Evolutionary conservation across 805 yeast species (phyloP).

Genomic region (Candida sanyiensis): DNA sequence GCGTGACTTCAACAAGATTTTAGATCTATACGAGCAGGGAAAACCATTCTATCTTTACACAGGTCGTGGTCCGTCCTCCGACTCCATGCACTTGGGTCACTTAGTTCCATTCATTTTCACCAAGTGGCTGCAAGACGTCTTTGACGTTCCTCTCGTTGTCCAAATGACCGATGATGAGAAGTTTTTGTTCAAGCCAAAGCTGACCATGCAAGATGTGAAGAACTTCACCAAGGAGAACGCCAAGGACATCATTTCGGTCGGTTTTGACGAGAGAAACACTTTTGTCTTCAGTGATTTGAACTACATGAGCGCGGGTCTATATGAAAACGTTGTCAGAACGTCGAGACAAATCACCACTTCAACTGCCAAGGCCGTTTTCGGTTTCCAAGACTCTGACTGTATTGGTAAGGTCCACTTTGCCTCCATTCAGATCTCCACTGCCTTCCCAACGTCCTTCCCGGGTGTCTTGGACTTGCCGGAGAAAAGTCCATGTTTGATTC

Average conservation of each 20-base stretch:
- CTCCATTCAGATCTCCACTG: slow-evolving; percentile 91
- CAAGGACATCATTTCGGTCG: slow-evolving; percentile 88
- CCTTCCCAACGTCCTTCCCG: slow-evolving; percentile 95
- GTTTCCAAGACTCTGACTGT: slow-evolving; percentile 90
- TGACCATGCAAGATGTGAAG: slow-evolving; percentile 86
- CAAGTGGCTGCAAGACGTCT: slow-evolving; percentile 96
- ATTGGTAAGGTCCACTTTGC: slow-evolving; percentile 95
- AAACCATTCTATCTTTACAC: slow-evolving; percentile 94
- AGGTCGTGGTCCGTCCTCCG: slow-evolving; percentile 95
- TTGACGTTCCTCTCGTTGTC: slow-evolving; percentile 90
- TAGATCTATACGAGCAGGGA: slow-evolving; percentile 88
- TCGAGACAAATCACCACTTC: slow-evolving; percentile 94
- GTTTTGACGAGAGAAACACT: slow-evolving; percentile 91
- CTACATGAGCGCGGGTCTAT: slow-evolving; percentile 90
- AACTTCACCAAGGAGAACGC: slow-evolving; percentile 76
- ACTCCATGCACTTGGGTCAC: slow-evolving; percentile 94
- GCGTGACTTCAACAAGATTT: slow-evolving; percentile 71
- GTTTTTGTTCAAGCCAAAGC: slow-evolving; percentile 85
- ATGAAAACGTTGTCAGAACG: slow-evolving; percentile 87
- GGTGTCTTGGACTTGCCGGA: slow-evolving; percentile 79
- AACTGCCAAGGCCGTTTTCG: slow-evolving; percentile 96
- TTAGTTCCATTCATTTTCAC: slow-evolving; percentile 94
- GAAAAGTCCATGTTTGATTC: slow-evolving; percentile 93
- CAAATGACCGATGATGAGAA: slow-evolving; percentile 97
- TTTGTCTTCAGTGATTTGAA: slow-evolving; percentile 89